phyloP scores from a whole-genome alignment of 2,329 filamentous ascomycete species.

The Magnaporthiopsis poae region DNA sequence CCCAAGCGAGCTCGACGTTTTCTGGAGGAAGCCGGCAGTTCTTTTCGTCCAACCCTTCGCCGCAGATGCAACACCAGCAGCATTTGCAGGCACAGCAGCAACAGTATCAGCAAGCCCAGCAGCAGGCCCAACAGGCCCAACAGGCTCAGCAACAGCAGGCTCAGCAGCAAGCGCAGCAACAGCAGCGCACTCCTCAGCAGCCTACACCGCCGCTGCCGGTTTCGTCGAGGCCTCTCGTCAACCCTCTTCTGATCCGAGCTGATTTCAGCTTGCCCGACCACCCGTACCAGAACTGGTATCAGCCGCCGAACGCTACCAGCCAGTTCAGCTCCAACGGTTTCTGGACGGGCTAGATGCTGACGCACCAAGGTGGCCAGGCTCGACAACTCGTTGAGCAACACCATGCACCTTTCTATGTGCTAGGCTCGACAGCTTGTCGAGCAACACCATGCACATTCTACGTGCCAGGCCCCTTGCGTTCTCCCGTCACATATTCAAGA shows the following conservation, averaged over 20 bases:
- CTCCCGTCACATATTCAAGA: too few relatives aligned
- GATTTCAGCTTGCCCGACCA: conserved; percentile 71
- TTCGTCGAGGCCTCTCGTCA: conserved; percentile 36
- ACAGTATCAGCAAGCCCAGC: conserved; percentile 10
- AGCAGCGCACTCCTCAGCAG: conserved; percentile 6
- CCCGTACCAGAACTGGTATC: conserved; percentile 72
- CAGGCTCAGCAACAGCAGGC: not conserved
- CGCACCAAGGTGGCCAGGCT: not conserved
- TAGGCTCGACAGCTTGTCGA: too few relatives aligned
- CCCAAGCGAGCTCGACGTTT: not conserved
- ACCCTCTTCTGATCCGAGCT: conserved; percentile 58
- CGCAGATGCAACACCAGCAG: conserved; percentile 4
- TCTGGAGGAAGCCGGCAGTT: not conserved
- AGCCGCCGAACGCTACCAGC: conserved; percentile 48
- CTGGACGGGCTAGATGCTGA: conserved; percentile 2
- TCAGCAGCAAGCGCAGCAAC: conserved; percentile 3
- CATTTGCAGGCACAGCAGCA: conserved; percentile 8
- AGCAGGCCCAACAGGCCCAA: conserved; percentile 9
- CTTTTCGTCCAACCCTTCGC: not conserved
- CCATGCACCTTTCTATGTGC: too few relatives aligned
- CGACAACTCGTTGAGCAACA: not conserved
- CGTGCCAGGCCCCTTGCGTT: too few relatives aligned
- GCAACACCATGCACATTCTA: too few relatives aligned
- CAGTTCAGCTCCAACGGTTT: conserved; percentile 10
- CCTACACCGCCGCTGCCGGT: conserved; percentile 5